Evolutionary conservation across 495 filamentous ascomycete genomes (phyloP), one percentile per base, ranked within the genome.

Genomic region (Xylaria castorea): DNA sequence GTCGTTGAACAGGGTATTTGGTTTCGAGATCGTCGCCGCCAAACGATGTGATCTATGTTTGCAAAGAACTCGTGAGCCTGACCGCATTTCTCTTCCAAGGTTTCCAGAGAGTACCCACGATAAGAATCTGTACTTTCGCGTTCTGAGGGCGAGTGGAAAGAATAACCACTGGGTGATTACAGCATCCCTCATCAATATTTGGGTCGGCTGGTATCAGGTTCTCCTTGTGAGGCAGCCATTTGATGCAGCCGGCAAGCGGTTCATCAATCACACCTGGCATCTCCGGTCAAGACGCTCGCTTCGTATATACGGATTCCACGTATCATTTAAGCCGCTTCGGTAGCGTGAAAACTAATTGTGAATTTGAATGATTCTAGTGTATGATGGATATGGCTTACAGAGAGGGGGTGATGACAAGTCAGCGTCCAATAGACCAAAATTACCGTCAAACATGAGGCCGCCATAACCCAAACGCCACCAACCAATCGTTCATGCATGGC

Each of bases 1-100:
- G 63, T 9, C 32, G 30, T 5, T 73, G 42, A 14, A 18, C n/a
- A 1, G 48, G 61, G 71, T 72, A 76, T 36, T 73, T 77, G 2
- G 22, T 42, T 62, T 66, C 70, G 51, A 81, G 77, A 50, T 75
- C 70, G 4, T 6, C 30, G n/a, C 75, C 76, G 22, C 69, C 71
- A n/a, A 81, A 71, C 3, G 80, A 81, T 18, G 80, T 81, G 42
- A 81, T 70, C 80, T 81, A 63, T 25, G 32, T 32, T 48, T 32
- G 46, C 42, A 42, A 66, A 34, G n/a, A 55, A 44, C 36, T 48
- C 20, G 55, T 72, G 22, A 71, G 60, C 46, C 34, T 3, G 8
- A 42, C 16, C 16, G 20, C 40, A 57, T 66, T 34, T 27, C 14
- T 53, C 36, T 12, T 36, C 63, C 18, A 32, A 46, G 42, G 22